phyloP scores from a whole-genome alignment of 108 stramenopile species.

The Skeletonema tropicum region DNA sequence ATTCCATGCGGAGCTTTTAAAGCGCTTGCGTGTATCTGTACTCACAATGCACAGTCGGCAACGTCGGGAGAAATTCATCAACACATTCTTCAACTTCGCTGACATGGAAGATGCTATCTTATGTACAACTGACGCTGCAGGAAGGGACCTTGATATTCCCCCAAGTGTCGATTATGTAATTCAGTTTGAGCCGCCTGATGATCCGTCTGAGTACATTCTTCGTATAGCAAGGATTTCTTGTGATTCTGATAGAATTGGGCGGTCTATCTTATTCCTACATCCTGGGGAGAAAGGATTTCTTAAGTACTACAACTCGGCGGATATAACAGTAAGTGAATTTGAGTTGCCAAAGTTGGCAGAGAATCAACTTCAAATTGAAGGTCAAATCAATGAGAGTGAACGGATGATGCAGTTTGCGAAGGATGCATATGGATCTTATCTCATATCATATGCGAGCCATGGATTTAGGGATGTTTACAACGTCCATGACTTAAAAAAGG shows the following conservation, averaged over 20 bases:
- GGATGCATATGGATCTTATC: conserved; percentile 96
- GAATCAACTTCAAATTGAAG: conserved; percentile 91
- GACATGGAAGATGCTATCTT: conserved; percentile 90
- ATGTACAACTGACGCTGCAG: conserved; percentile 99
- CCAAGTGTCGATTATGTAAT: conserved; percentile 98
- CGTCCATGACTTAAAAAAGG: conserved; percentile 95
- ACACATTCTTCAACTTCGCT: conserved; percentile 98
- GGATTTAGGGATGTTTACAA: conserved; percentile 97
- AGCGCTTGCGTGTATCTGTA: conserved; percentile 98
- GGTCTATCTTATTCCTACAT: conserved; percentile 95
- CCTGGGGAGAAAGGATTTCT: conserved; percentile 98
- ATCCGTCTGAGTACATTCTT: conserved; percentile 98
- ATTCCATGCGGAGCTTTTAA: conserved; percentile 97
- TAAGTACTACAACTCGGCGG: conserved; percentile 93
- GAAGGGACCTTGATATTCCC: conserved; percentile 92
- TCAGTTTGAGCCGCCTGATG: conserved; percentile 99
- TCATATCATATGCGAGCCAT: conserved; percentile 97
- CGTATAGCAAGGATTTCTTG: conserved; percentile 83
- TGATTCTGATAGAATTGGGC: conserved; percentile 47
- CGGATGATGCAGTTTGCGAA: conserved; percentile 93
- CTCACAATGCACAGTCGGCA: conserved; percentile 99
- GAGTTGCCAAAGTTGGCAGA: conserved; percentile 98
- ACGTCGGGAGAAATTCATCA: conserved; percentile 98
- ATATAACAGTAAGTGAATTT: conserved; percentile 97
- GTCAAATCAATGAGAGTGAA: conserved; percentile 97